Evolutionary conservation across 2,329 filamentous ascomycete genomes (phyloP).

Genomic region (Cladophialophora exuberans): DNA sequence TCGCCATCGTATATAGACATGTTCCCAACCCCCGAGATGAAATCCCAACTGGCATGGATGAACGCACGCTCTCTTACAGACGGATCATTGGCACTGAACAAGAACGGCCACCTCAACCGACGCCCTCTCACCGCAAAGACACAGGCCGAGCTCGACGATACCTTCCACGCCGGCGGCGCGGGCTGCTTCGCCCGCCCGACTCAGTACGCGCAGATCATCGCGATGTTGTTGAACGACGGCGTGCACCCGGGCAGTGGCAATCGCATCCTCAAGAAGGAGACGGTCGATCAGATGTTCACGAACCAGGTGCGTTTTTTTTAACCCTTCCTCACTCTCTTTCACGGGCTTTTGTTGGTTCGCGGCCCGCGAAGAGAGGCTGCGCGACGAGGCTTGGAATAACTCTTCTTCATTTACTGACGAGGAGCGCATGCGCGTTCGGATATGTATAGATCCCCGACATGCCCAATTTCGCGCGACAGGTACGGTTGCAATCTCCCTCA

Average conservation of each 20-base stretch:
- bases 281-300: conserved; percentile 66
- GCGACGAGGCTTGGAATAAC: neutral
- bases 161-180: conserved; percentile 64
- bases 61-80: conserved; percentile 53
- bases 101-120: conserved; percentile 55
- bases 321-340: neutral
- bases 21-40: conserved; percentile 60
- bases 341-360: neutral
- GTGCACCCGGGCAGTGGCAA: conserved; percentile 59
- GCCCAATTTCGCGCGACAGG: conserved; percentile 57
- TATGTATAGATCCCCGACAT: conserved; percentile 61
- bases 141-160: conserved; percentile 52
- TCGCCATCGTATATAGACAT: too few relatives aligned
- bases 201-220: conserved; percentile 64
- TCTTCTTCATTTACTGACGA: conserved; percentile 31
- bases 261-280: conserved; percentile 59
- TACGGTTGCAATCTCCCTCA: too few relatives aligned
- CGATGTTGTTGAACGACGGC: conserved; percentile 67
- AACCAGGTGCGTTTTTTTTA: conserved; percentile 54
- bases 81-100: conserved; percentile 42
- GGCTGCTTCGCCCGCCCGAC: conserved; percentile 63
- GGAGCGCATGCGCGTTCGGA: conserved; percentile 55
- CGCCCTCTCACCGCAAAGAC: conserved; percentile 49
- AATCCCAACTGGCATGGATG: conserved; percentile 60
- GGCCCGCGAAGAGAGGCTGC: neutral